Base-by-base conservation (phyloP, 1,284 basidiomycete species). In the Ustilago crameri region DNA sequence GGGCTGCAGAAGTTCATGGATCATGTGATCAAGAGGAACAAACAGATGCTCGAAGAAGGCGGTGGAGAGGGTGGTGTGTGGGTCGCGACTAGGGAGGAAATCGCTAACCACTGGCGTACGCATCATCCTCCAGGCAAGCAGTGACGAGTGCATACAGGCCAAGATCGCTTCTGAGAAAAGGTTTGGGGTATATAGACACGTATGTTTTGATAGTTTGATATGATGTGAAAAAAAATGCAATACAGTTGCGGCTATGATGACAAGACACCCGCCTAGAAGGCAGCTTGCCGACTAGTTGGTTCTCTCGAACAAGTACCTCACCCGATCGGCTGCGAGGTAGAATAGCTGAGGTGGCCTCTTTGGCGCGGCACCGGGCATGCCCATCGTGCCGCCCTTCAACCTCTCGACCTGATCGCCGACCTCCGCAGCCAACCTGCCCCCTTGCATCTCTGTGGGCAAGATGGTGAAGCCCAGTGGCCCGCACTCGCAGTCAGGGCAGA, bases 61-160 rank as follows among this genome's bases (percentile, higher is more conserved):
- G 56, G 45, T 32, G 75, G n/a, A n/a, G n/a, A n/a, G n/a, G n/a
- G 78, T 10, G 84, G 80, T 22, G 84, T 85, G 5, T 85, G 85
- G 85, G 81, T 84, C 23, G 83, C 84, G 0, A 85, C 84, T 3
- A 58, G 85, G 23, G 81, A 83, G 53, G 75, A 85, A 71, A 84
- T 85, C 43, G 84, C 84, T 8, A 78, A 82, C 27, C 84, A 85
- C 53, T 85, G 83, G 83, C 68, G 66, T 15, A 55, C 65, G 35
- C 61, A 49, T 30, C 78, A 82, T 50, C 84, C 84, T 3, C 44
- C 68, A 12, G 48, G 47, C 37, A 50, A n/a, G 18, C 22, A 41
- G n/a, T 61, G 38, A 46, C 30, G 7, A 1, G 23, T 12, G 10
- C 26, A 7, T 15, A 34, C 30, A 30, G 12, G 12, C 30, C 30